phyloP scores from a whole-genome alignment of 2,329 filamentous ascomycete species.

The Colletotrichum siamense region DNA sequence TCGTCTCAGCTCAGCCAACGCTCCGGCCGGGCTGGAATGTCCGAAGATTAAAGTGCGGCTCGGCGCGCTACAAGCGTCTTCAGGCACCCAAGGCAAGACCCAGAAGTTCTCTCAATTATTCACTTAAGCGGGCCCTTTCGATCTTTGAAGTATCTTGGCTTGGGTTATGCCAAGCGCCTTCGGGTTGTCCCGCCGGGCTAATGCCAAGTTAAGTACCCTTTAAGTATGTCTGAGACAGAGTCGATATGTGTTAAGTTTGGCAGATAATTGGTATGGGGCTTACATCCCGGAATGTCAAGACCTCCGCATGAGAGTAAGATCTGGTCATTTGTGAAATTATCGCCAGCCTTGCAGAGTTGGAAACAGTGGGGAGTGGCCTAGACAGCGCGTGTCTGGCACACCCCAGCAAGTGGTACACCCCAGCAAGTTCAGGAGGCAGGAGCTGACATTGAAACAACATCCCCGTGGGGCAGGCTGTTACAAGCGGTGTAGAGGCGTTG shows the following conservation, averaged over 20 bases:
- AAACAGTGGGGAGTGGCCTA: rapidly evolving
- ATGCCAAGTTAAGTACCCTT: not conserved
- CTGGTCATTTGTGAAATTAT: not conserved
- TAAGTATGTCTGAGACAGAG: not conserved
- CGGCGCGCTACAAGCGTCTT: not conserved
- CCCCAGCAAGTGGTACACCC: not conserved
- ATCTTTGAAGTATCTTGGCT: not conserved
- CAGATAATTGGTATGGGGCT: not conserved
- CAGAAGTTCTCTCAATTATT: not conserved
- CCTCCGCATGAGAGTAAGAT: not conserved
- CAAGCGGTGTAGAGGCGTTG: not conserved
- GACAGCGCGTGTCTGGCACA: rapidly evolving
- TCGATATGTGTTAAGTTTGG: not conserved
- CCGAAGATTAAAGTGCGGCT: not conserved
- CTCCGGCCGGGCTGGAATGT: rapidly evolving
- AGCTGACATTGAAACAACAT: not conserved
- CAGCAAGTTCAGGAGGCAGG: not conserved
- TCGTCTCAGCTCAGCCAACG: not conserved
- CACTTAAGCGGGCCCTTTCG: not conserved
- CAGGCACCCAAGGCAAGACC: not conserved
- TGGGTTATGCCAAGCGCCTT: not conserved
- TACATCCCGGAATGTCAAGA: not conserved
- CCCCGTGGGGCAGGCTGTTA: not conserved
- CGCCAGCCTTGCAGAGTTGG: not conserved
- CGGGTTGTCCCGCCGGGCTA: not conserved